Conservation (phyloP, 108 stramenopile species). For the Pseudonitzschia multistriata region DNA sequence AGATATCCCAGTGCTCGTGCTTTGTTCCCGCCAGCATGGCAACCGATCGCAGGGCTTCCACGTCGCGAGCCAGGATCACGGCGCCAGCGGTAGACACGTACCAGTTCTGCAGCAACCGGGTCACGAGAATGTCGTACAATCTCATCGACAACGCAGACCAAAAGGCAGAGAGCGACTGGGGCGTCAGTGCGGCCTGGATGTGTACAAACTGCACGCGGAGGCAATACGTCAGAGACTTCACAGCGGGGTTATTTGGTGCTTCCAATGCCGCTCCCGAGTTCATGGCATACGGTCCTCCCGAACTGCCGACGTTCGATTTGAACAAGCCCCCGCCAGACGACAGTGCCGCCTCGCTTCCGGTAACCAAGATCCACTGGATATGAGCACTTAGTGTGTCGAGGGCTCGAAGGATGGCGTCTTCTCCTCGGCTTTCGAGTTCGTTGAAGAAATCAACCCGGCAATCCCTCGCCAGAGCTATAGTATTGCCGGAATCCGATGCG, state of each 20-base stretch:
- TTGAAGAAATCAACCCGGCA: slow-evolving; percentile 66
- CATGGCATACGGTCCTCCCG: slow-evolving; percentile 74
- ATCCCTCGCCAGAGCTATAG: slow-evolving; percentile 61
- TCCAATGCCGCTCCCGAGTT: slow-evolving; percentile 72
- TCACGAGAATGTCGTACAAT: slow-evolving; percentile 75
- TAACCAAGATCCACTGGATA: slow-evolving; percentile 82
- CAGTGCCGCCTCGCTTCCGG: slow-evolving; percentile 69
- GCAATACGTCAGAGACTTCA: slow-evolving; percentile 81
- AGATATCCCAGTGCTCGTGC: slow-evolving; percentile 80
- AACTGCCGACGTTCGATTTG: slow-evolving; percentile 47
- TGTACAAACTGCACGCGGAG: slow-evolving; percentile 79
- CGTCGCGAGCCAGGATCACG: slow-evolving; percentile 77
- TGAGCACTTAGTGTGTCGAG: slow-evolving; percentile 78
- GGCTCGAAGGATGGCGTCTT: slow-evolving; percentile 71
- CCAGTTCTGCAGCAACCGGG: slow-evolving; percentile 74
- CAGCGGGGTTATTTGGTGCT: slow-evolving; percentile 75
- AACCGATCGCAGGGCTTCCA: slow-evolving; percentile 78
- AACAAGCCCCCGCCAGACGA: slow-evolving; percentile 64
- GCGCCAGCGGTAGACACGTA: slow-evolving; percentile 78
- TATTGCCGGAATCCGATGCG: slow-evolving; percentile 24
- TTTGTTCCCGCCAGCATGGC: slow-evolving; percentile 79
- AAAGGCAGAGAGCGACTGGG: slow-evolving; percentile 72
- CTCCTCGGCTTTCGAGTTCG: slow-evolving; percentile 77
- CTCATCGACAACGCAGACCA: slow-evolving; percentile 88
- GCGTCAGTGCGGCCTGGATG: slow-evolving; percentile 78